Conservation (phyloP, 2,329 filamentous ascomycete genomes). For the Trichoderma asperellum region DNA sequence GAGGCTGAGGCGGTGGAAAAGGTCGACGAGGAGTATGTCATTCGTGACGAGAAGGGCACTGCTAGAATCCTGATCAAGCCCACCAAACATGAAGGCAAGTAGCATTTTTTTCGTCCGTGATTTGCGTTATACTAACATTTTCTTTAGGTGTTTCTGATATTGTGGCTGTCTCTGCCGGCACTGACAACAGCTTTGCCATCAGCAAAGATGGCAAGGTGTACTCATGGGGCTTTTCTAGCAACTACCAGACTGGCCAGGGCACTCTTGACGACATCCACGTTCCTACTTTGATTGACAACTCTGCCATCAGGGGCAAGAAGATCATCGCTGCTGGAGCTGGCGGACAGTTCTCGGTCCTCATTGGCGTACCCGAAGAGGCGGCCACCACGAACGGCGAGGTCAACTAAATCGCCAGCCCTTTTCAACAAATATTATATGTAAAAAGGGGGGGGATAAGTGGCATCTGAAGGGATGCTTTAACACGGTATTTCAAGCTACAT, state of each 20-base stretch:
- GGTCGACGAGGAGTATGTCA: conserved; percentile 56
- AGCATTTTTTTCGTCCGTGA: not conserved
- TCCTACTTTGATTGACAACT: conserved; percentile 83
- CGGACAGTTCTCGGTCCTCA: conserved; percentile 77
- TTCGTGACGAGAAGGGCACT: conserved; percentile 64
- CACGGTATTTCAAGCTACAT: conserved; percentile 7
- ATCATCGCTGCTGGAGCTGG: conserved; percentile 82
- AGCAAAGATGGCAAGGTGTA: conserved; percentile 72
- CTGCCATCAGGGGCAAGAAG: conserved; percentile 74
- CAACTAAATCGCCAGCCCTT: conserved; percentile 11
- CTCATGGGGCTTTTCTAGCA: conserved; percentile 79
- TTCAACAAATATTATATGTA: not conserved
- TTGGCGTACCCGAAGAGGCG: conserved; percentile 46
- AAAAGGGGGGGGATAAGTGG: not conserved
- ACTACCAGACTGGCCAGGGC: conserved; percentile 79
- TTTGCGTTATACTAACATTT: conserved; percentile 14
- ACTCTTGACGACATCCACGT: conserved; percentile 77
- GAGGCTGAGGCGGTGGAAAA: conserved; percentile 53
- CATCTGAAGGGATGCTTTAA: not conserved
- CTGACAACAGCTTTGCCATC: conserved; percentile 75
- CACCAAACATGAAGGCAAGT: conserved; percentile 50
- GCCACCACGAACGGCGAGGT: conserved; percentile 39
- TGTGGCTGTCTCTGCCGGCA: conserved; percentile 61
- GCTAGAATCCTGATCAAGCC: conserved; percentile 65
- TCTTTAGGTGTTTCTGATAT: conserved; percentile 57